Evolutionary conservation across 306 rosid genomes (phyloP), one percentile per base, ranked within the genome.

Genomic region (Leucaena leucocephala): DNA sequence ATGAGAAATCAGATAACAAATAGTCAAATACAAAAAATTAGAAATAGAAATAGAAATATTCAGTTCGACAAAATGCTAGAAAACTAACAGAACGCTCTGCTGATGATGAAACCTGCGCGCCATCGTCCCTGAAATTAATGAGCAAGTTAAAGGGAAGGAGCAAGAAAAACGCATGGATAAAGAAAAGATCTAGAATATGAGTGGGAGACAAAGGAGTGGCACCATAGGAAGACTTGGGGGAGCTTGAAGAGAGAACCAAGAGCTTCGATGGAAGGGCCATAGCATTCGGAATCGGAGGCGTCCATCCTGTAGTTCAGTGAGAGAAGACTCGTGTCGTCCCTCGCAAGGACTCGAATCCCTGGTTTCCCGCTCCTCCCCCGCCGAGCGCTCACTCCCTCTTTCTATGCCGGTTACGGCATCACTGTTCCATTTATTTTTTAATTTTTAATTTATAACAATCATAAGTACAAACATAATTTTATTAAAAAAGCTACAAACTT

Each of bases 191-290:
- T 36, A 76, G 16, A 8, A 55, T 27, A 27, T 21, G 50, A 8
- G 62, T 21, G 50, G 22, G 42, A 63, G 72, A 65, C 68, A 52
- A 12, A 59, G 73, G 67, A 78, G 66, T 45, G 39, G 40, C 49
- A 91, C 98, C 93, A 85, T 46, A 95, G 89, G 54, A 80, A 90
- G 87, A 91, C 88, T 87, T 93, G 76, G 34, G 97, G 86, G 86
- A 90, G 85, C 78, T 85, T 91, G 82, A 95, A 91, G 78, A 87
- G 90, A 75, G 94, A 83, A 40, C 96, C 94, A 27, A 91, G 94
- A 65, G 94, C 81, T 80, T 82, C 58, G 77, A 91, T 83, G 1
- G 94, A 91, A 35, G 90, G 71, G 48, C 90, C 94, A 77, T 82
- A 78, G 61, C 49, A 78, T 74, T 86, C 94, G 42, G 75, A 75